phyloP scores from a whole-genome alignment of 1,139 yeast genomes.

The Blastobotrys malaysiensis region DNA sequence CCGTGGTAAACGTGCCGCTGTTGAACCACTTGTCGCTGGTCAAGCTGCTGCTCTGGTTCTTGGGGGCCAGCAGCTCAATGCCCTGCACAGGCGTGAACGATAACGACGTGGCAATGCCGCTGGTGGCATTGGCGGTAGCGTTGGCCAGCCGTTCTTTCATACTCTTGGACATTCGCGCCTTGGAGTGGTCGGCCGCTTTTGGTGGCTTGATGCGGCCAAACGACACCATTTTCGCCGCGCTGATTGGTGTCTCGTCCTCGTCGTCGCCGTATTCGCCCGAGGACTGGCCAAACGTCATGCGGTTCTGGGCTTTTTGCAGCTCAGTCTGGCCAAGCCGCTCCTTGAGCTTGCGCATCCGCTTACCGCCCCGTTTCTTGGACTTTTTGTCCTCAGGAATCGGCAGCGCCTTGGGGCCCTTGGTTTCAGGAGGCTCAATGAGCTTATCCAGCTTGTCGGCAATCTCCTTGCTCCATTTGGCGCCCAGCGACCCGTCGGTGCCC shows the following conservation, averaged over 20 bases:
- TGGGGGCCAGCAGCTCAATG: slow-evolving; percentile 30
- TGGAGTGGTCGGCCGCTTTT: slow-evolving; percentile 28
- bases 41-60: slow-evolving; percentile 5
- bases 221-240: neutral
- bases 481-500: slow-evolving; percentile 49
- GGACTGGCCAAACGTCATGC: slow-evolving; percentile 72
- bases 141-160: slow-evolving; percentile 26
- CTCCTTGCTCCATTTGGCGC: slow-evolving; percentile 54
- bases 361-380: slow-evolving; percentile 84
- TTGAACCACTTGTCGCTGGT: slow-evolving; percentile 29
- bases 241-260: slow-evolving; percentile 10
- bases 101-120: slow-evolving; percentile 3
- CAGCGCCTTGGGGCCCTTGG: slow-evolving; percentile 62
- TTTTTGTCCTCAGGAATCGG: slow-evolving; percentile 77
- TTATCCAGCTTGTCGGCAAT: slow-evolving; percentile 62
- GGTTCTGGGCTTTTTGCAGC: slow-evolving; percentile 73
- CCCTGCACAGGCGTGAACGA: slow-evolving; percentile 31
- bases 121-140: neutral
- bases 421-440: slow-evolving; percentile 72
- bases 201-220: neutral
- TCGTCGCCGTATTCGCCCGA: slow-evolving; percentile 57
- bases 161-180: slow-evolving; percentile 33
- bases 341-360: slow-evolving; percentile 69
- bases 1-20: slow-evolving; percentile 28
- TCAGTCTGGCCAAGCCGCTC: slow-evolving; percentile 80